A percentile compares a stretch with the other conserved stretches of the same genome.
Evolutionary conservation across 306 rosid species (phyloP).

Genomic region (Betula pendula): DNA sequence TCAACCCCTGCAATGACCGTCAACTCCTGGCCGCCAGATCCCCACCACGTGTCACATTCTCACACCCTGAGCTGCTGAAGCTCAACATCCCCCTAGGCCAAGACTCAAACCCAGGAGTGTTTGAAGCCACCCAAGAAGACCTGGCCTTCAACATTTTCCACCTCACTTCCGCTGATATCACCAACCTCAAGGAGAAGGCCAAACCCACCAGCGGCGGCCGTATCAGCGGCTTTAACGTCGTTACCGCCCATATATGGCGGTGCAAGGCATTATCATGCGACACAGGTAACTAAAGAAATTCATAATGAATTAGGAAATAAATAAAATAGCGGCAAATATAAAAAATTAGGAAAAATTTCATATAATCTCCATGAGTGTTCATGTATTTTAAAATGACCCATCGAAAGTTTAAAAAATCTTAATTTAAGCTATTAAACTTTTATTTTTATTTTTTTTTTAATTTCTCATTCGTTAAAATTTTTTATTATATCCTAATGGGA

Average conservation of each 20-base stretch:
- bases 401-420: too few species aligned
- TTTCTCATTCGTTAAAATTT: too few species aligned
- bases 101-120: conserved; percentile 34
- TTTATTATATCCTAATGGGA: too few species aligned
- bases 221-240: conserved; percentile 49
- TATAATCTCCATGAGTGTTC: too few species aligned
- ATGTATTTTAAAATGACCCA: too few species aligned
- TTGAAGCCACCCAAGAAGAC: conserved; percentile 49
- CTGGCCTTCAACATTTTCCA: conserved; percentile 51
- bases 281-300: neutral
- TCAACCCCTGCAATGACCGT: conserved; percentile 53
- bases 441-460: too few species aligned
- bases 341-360: too few species aligned
- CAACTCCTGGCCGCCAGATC: conserved; percentile 69
- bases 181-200: conserved; percentile 52
- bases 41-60: conserved; percentile 62
- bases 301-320: too few species aligned
- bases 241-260: conserved; percentile 67
- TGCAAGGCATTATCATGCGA: conserved; percentile 58
- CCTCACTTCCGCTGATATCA: conserved; percentile 36
- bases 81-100: conserved; percentile 11
- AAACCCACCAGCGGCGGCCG: neutral
- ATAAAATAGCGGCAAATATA: too few species aligned
- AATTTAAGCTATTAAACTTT: too few species aligned
- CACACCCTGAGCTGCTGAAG: conserved; percentile 63